These are phyloP conservation scores for Trematosphaeria pertusa DNA, from an alignment of 2,329 filamentous ascomycete genomes.

Conservation along the genomic window DNA sequence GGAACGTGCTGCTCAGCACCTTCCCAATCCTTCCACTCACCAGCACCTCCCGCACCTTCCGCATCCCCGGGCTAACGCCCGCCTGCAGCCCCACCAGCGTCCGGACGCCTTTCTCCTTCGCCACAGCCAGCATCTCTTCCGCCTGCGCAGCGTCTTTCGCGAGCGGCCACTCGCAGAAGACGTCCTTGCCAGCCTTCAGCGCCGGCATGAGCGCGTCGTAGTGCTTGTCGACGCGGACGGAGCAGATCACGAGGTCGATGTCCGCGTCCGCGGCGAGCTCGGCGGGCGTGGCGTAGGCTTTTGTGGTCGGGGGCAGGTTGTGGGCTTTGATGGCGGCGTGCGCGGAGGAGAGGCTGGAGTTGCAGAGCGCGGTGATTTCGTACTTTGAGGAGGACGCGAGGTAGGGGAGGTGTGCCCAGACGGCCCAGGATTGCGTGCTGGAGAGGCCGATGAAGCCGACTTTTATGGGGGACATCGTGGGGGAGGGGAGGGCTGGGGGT, in stretches of 20 bases:
- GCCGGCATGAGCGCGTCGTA: slow-evolving; percentile 49
- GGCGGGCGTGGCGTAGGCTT: slow-evolving; percentile 53
- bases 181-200: slow-evolving; percentile 56
- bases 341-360: slow-evolving; percentile 51
- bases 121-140: slow-evolving; percentile 50
- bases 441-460: slow-evolving; percentile 38
- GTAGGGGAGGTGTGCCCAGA: slow-evolving; percentile 47
- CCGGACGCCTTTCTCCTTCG: slow-evolving; percentile 45
- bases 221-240: slow-evolving; percentile 50
- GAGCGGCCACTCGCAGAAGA: slow-evolving; percentile 58
- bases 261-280: slow-evolving; percentile 53
- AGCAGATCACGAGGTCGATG: slow-evolving; percentile 55
- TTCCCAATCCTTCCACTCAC: slow-evolving; percentile 50
- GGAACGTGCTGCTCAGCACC: slow-evolving; percentile 44
- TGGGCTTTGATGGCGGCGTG: slow-evolving; percentile 50
- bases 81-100: slow-evolving; percentile 58
- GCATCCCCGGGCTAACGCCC: slow-evolving; percentile 43
- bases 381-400: slow-evolving; percentile 45
- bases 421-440: slow-evolving; percentile 20
- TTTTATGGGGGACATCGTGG: slow-evolving; percentile 34
- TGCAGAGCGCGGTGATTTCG: slow-evolving; percentile 56
- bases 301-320: slow-evolving; percentile 44
- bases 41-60: slow-evolving; percentile 51
- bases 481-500: background rate
- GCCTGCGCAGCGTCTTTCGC: slow-evolving; percentile 47